These are phyloP conservation scores for Cudoniella acicularis DNA, from an alignment of 495 filamentous ascomycete species.

Conservation along the genomic window DNA sequence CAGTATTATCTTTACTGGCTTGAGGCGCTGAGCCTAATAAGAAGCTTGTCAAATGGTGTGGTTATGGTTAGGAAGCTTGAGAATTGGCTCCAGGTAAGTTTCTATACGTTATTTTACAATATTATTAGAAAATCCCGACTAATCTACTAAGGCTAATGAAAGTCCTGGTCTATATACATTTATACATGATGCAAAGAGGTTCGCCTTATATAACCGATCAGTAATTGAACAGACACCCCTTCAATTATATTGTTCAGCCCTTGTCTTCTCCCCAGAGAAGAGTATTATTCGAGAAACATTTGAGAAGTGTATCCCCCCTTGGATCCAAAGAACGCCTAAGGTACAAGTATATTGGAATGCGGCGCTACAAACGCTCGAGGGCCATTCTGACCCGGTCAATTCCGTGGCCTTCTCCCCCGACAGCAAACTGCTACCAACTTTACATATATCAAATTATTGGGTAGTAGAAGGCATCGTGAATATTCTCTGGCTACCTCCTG, in stretches of 20 bases:
- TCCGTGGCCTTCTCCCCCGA: slow-evolving; percentile 13
- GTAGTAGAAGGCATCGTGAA: slow-evolving; percentile 6
- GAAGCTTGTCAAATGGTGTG: slow-evolving; percentile 2
- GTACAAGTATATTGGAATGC: too few relatives aligned
- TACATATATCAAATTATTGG: slow-evolving; percentile 12
- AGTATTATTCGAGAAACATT: neutral
- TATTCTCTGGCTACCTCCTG: slow-evolving; percentile 15
- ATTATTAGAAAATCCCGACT: neutral
- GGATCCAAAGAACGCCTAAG: neutral
- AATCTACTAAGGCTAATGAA: slow-evolving; percentile 3
- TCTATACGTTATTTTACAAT: neutral
- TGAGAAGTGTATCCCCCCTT: neutral
- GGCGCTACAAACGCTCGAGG: slow-evolving; percentile 15
- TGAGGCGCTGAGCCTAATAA: slow-evolving; percentile 1
- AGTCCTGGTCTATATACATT: slow-evolving; percentile 5
- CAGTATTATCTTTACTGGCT: slow-evolving; percentile 9
- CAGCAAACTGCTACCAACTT: slow-evolving; percentile 7
- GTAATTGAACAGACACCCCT: slow-evolving; percentile 15
- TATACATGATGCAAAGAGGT: slow-evolving; percentile 13
- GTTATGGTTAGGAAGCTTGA: slow-evolving; percentile 14
- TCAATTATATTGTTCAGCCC: neutral
- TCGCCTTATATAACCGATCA: slow-evolving; percentile 5
- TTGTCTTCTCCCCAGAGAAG: neutral
- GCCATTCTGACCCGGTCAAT: slow-evolving; percentile 14
- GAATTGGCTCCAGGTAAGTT: slow-evolving; percentile 7